Base-by-base conservation (phyloP, 176 grass and related monocot species). In the Puccinellia tenuiflora region DNA sequence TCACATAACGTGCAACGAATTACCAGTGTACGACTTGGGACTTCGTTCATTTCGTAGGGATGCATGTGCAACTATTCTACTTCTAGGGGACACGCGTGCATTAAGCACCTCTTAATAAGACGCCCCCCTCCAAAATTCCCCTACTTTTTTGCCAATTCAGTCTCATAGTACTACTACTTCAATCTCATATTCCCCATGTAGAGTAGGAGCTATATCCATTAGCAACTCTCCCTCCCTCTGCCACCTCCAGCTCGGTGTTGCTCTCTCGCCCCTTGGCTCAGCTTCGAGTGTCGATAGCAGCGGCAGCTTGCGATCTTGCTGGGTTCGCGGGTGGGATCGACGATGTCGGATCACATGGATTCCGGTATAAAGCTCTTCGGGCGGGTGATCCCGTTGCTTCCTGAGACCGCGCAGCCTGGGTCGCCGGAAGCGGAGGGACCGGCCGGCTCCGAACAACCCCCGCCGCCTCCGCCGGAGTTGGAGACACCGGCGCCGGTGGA, bases 351-450 rank as follows among this genome's bases (percentile, higher is more conserved):
- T 79, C 77, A 70, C 21, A 88, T 76, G 86, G 92, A 94, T 81
- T 88, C 90, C 28, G 92, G 92, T 35, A 91, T 97, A 87, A 97
- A 92, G 88, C 95, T 97, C 48, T 97, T 97, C 69, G 95, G 95
- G 13, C 62, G 83, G 83, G 90, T 86, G 71, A 97, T 97, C 62
- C 94, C 94, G 42, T 43, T 89, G 52, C 65, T 59, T 10, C 51
- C 56, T 6, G 85, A 84, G 3, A 37, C 85, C 2, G 42, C 42
- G 34, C 60, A 63, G 28, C 77, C 74, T 48, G 34, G 34, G 52
- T 29, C 48, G 83, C 47, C 24, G 37, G 74, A 77, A 73, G 79
- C 78, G 26, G 91, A 85, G 24, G 55, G 45, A n/a, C 56, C 64
- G 52, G 57, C 28, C 6, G 29, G 81, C 43, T 0, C 50, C 38